Conservation (phyloP, 805 yeast genomes). For the Middelhovenomyces tepae region DNA sequence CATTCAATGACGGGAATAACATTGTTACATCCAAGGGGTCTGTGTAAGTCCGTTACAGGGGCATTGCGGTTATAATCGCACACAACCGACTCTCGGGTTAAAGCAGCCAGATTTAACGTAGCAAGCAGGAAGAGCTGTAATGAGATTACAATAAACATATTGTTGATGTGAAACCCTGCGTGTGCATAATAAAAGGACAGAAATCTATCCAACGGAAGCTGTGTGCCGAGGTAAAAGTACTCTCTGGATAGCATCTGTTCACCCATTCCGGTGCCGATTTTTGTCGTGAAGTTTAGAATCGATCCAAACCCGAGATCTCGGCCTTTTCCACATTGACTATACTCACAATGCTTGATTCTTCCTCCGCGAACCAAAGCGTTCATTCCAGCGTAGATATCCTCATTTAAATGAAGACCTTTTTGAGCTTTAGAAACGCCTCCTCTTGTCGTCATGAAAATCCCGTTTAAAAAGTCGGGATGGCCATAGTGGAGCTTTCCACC, state of each 20-base stretch:
- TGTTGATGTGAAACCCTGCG: slow-evolving; percentile 78
- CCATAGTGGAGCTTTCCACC: slow-evolving; percentile 84
- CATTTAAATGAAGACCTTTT: slow-evolving; percentile 72
- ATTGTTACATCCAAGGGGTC: slow-evolving; percentile 64
- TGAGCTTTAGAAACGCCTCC: slow-evolving; percentile 86
- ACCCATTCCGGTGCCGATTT: slow-evolving; percentile 88
- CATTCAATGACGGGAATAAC: slow-evolving; percentile 64
- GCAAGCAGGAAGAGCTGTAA: slow-evolving; percentile 54
- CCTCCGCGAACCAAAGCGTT: slow-evolving; percentile 73
- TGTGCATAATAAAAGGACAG: slow-evolving; percentile 77
- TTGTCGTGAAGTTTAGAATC: slow-evolving; percentile 70
- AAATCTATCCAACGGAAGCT: slow-evolving; percentile 68
- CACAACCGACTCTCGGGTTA: slow-evolving; percentile 50
- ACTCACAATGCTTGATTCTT: slow-evolving; percentile 75
- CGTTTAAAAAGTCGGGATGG: slow-evolving; percentile 75
- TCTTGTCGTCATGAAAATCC: slow-evolving; percentile 70
- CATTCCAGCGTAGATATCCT: slow-evolving; percentile 83
- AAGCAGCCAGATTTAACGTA: slow-evolving; percentile 51
- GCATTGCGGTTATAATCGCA: slow-evolving; percentile 52
- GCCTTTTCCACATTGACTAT: slow-evolving; percentile 80
- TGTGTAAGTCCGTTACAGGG: slow-evolving; percentile 53
- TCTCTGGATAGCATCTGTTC: slow-evolving; percentile 80
- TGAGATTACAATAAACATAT: slow-evolving; percentile 63
- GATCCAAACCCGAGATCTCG: slow-evolving; percentile 80
- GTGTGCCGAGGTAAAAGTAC: slow-evolving; percentile 69